phyloP scores from a whole-genome alignment of 2,329 filamentous ascomycete genomes.

The Calonectria henricotiae region DNA sequence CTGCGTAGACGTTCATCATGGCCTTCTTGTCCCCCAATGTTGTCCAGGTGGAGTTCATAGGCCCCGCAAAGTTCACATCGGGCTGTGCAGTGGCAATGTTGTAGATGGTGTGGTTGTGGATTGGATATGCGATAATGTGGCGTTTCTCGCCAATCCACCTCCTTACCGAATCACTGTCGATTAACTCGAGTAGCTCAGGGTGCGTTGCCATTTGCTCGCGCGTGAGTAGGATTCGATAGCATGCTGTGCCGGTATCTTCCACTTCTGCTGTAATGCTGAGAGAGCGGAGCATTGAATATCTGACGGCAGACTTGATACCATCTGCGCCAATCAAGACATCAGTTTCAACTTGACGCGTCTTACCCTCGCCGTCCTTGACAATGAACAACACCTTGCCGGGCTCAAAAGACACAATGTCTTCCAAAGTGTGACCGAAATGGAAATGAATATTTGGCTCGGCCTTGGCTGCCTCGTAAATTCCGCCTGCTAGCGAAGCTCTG shows the following conservation, averaged over 20 bases:
- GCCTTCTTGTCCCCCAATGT: slow-evolving; percentile 37
- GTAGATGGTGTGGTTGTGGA: slow-evolving; percentile 39
- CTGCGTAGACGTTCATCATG: slow-evolving; percentile 37
- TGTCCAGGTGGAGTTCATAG: slow-evolving; percentile 37
- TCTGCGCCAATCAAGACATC: slow-evolving; percentile 41
- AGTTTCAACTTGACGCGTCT: slow-evolving; percentile 12
- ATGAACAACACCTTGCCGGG: background rate
- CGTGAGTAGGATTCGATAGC: slow-evolving; percentile 7
- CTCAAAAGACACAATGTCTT: slow-evolving; percentile 15
- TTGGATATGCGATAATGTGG: slow-evolving; percentile 39
- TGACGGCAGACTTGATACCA: slow-evolving; percentile 38
- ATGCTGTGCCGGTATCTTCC: slow-evolving; percentile 3
- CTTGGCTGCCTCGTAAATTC: slow-evolving; percentile 33
- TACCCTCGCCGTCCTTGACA: background rate
- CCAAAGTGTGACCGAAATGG: slow-evolving; percentile 34
- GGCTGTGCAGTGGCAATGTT: slow-evolving; percentile 37
- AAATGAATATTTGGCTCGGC: slow-evolving; percentile 35
- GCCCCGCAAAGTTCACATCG: slow-evolving; percentile 36
- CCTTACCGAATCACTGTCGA: slow-evolving; percentile 23
- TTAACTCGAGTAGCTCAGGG: slow-evolving; percentile 31
- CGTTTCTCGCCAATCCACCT: slow-evolving; percentile 38
- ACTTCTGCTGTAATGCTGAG: slow-evolving; percentile 9
- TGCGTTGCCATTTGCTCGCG: slow-evolving; percentile 10
- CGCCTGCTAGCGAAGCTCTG: slow-evolving; percentile 35
- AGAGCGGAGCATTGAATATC: slow-evolving; percentile 34